phyloP scores from a whole-genome alignment of 169 alveolate species.

The Theileria equi region DNA sequence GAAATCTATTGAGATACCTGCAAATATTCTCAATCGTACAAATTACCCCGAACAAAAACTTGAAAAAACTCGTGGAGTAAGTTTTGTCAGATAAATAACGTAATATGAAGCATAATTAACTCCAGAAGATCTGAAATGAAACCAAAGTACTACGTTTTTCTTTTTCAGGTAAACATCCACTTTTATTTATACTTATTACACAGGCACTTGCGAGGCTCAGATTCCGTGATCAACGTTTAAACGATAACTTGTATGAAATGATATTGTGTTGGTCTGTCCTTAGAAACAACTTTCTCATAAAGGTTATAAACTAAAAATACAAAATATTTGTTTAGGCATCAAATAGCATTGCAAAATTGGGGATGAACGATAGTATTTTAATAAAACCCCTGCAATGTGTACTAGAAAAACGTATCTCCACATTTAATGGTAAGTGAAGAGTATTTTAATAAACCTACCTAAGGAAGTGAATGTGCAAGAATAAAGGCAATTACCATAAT shows the following conservation, averaged over 20 bases:
- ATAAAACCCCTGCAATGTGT: conserved; percentile 67
- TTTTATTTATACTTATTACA: neutral
- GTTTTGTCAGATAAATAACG: conserved; percentile 25
- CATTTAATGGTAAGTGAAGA: conserved; percentile 54
- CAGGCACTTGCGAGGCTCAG: conserved; percentile 64
- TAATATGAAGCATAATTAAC: conserved; percentile 52
- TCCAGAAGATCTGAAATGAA: conserved; percentile 68
- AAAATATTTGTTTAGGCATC: conserved; percentile 48
- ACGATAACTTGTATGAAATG: conserved; percentile 72
- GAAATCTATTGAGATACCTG: conserved; percentile 67
- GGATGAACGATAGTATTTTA: conserved; percentile 58
- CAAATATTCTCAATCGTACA: conserved; percentile 65
- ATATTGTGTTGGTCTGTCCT: conserved; percentile 74
- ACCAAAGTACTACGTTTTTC: conserved; percentile 76
- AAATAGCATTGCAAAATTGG: conserved; percentile 67
- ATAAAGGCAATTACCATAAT: conserved; percentile 63
- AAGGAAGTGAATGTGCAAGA: conserved; percentile 54
- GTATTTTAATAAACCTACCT: neutral
- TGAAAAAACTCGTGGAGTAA: conserved; percentile 55
- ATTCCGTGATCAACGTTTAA: conserved; percentile 63
- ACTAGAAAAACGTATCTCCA: conserved; percentile 46
- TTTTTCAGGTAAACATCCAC: conserved; percentile 65
- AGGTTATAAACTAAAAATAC: conserved; percentile 9
- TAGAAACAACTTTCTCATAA: conserved; percentile 71
- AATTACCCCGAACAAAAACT: conserved; percentile 1